phyloP scores from a whole-genome alignment of 495 filamentous ascomycete genomes.

The Trichoderma orchidacearum region DNA sequence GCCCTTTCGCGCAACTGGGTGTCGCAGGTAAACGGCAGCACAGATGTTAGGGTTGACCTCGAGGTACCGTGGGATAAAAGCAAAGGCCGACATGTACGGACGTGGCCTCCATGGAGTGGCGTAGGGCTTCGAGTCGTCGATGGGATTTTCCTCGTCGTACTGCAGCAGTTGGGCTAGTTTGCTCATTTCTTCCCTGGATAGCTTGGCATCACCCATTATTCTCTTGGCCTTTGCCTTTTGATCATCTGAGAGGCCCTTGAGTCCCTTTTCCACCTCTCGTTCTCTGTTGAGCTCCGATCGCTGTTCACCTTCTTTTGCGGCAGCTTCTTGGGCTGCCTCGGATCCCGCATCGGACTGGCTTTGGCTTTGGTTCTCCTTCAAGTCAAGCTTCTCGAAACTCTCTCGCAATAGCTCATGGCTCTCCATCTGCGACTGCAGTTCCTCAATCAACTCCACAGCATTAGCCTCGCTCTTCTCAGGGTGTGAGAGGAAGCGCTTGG shows the following conservation, averaged over 20 bases:
- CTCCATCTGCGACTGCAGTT: slow-evolving; percentile 8
- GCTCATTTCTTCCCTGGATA: slow-evolving; percentile 9
- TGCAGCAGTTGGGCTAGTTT: slow-evolving; percentile 14
- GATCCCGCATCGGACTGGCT: slow-evolving; percentile 1
- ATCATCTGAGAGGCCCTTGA: neutral
- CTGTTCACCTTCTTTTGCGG: neutral
- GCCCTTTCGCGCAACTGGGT: slow-evolving; percentile 89
- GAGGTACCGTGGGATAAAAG: slow-evolving; percentile 87
- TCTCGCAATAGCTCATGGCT: slow-evolving; percentile 7
- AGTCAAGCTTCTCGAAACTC: neutral
- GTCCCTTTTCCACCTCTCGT: neutral
- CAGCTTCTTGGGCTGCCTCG: neutral
- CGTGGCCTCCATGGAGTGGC: slow-evolving; percentile 83
- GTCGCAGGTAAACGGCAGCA: slow-evolving; percentile 85
- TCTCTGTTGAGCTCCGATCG: neutral
- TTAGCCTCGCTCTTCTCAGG: slow-evolving; percentile 8
- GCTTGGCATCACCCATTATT: neutral
- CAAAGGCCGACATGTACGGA: slow-evolving; percentile 77
- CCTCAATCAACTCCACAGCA: slow-evolving; percentile 10
- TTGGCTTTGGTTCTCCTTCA: slow-evolving; percentile 2
- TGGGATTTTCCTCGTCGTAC: slow-evolving; percentile 46
- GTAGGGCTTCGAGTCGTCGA: slow-evolving; percentile 71
- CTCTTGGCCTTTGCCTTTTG: neutral
- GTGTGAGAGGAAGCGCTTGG: slow-evolving; percentile 12
- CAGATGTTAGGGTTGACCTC: slow-evolving; percentile 97